These are phyloP conservation scores for Alternaria longipes DNA, from an alignment of 2,329 filamentous ascomycete genomes.

Conservation along the genomic window DNA sequence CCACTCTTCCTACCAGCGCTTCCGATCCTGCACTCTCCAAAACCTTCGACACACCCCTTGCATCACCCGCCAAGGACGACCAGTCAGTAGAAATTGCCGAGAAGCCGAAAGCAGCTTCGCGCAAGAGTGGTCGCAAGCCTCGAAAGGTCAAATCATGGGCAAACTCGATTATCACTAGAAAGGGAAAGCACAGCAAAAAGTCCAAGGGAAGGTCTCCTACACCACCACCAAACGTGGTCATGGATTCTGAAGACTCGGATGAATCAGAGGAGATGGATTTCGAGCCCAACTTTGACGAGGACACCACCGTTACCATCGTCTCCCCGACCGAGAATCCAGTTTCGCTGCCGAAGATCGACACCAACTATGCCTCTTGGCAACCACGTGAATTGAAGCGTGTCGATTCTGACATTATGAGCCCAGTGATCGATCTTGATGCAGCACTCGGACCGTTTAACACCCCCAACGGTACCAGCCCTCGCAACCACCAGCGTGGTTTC, in stretches of 20 bases:
- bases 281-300: slow-evolving; percentile 53
- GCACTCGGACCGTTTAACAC: slow-evolving; percentile 93
- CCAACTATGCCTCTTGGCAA: slow-evolving; percentile 50
- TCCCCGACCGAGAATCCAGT: slow-evolving; percentile 39
- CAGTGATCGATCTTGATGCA: slow-evolving; percentile 93
- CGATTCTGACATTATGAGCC: slow-evolving; percentile 70
- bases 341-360: slow-evolving; percentile 41
- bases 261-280: slow-evolving; percentile 50
- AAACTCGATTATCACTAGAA: slow-evolving; percentile 72
- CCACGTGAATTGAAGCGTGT: slow-evolving; percentile 50
- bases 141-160: slow-evolving; percentile 82
- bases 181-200: slow-evolving; percentile 62
- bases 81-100: slow-evolving; percentile 52
- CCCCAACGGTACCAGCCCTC: slow-evolving; percentile 73
- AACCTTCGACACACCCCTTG: slow-evolving; percentile 36
- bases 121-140: slow-evolving; percentile 64
- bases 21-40: slow-evolving; percentile 49
- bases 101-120: slow-evolving; percentile 52
- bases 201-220: slow-evolving; percentile 51
- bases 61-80: slow-evolving; percentile 40
- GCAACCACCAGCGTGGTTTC: slow-evolving; percentile 54
- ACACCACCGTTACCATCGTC: slow-evolving; percentile 54
- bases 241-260: slow-evolving; percentile 45
- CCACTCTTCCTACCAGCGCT: slow-evolving; percentile 40
- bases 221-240: slow-evolving; percentile 36